Percentiles rank a stretch among this genome's conserved stretches.
Conservation (phyloP, 2,329 filamentous ascomycete genomes). For the Scedosporium boydii region DNA sequence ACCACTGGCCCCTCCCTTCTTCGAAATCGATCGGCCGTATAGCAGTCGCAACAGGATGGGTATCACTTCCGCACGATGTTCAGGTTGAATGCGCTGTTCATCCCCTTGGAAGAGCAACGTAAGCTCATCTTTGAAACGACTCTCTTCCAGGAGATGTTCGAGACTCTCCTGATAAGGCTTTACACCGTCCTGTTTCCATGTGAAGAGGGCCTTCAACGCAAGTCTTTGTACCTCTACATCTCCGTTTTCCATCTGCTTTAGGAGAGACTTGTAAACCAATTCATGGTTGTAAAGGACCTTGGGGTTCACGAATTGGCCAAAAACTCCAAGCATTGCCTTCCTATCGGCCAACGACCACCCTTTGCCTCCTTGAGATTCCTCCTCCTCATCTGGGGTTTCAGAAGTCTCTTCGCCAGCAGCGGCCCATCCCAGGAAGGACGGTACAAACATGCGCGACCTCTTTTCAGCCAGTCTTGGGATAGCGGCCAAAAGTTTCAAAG, state of each 20-base stretch:
- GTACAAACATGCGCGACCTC: constrained; percentile 73
- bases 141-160: constrained; percentile 79
- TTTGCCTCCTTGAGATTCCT: constrained; percentile 36
- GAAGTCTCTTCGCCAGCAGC: constrained; percentile 35
- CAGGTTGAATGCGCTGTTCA: constrained; percentile 54
- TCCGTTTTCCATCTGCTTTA: constrained; percentile 73
- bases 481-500: constrained; percentile 66
- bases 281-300: constrained; percentile 69
- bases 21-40: constrained; percentile 81
- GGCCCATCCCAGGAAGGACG: constrained; percentile 79
- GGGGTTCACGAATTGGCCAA: constrained; percentile 80
- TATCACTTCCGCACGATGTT: constrained; percentile 67
- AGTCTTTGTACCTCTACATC: constrained; percentile 83
- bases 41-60: constrained; percentile 79
- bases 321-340: constrained; percentile 71
- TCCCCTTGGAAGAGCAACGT: constrained; percentile 75
- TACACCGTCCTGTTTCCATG: constrained; percentile 77
- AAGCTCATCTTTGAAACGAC: constrained; percentile 88
- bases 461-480: constrained; percentile 76
- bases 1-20: constrained; percentile 66
- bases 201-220: constrained; percentile 72
- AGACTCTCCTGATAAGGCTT: constrained; percentile 76
- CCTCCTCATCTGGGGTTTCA: constrained; percentile 25
- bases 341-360: constrained; percentile 71
- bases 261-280: constrained; percentile 66